These are phyloP conservation scores for Amphichorda felina DNA, from an alignment of 2,329 filamentous ascomycete species.

Conservation along the genomic window DNA sequence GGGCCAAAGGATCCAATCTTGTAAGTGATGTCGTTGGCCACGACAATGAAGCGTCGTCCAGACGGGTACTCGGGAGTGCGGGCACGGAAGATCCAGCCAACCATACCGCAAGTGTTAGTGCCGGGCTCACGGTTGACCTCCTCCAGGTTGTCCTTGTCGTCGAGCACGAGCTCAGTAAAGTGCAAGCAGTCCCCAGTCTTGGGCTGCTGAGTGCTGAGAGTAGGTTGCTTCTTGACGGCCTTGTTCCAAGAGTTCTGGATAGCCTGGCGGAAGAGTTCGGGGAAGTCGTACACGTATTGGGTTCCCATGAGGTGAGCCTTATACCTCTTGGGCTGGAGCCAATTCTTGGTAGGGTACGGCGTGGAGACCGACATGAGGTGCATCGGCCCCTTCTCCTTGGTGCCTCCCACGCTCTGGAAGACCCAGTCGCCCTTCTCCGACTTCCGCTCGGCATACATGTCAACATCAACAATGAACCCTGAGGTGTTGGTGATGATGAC, in stretches of 20 bases:
- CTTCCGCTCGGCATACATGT: constrained; percentile 96
- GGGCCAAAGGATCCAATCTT: constrained; percentile 98
- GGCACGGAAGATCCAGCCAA: constrained; percentile 92
- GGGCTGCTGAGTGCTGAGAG: constrained; percentile 70
- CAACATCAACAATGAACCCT: constrained; percentile 93
- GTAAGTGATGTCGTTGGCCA: constrained; percentile 99
- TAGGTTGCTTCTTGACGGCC: constrained; percentile 60
- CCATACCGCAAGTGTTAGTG: constrained; percentile 95
- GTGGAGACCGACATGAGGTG: constrained; percentile 84
- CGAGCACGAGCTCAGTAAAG: constrained; percentile 86
- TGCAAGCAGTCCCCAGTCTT: constrained; percentile 83
- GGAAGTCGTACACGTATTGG: constrained; percentile 99
- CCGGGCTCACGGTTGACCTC: constrained; percentile 93
- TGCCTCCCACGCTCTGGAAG: constrained; percentile 95
- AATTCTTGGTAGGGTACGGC: constrained; percentile 96
- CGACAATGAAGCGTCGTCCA: constrained; percentile 85
- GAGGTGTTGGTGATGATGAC: constrained; percentile 98
- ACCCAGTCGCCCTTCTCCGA: constrained; percentile 97
- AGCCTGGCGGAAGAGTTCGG: constrained; percentile 95
- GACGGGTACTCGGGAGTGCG: constrained; percentile 91
- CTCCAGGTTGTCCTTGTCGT: constrained; percentile 82
- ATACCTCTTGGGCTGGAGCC: constrained; percentile 97
- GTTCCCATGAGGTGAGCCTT: constrained; percentile 99
- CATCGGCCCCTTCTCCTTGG: constrained; percentile 89
- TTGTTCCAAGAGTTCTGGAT: constrained; percentile 90